phyloP scores from a whole-genome alignment of 805 yeast genomes.

The Saccharomyces kudriavzevii region DNA sequence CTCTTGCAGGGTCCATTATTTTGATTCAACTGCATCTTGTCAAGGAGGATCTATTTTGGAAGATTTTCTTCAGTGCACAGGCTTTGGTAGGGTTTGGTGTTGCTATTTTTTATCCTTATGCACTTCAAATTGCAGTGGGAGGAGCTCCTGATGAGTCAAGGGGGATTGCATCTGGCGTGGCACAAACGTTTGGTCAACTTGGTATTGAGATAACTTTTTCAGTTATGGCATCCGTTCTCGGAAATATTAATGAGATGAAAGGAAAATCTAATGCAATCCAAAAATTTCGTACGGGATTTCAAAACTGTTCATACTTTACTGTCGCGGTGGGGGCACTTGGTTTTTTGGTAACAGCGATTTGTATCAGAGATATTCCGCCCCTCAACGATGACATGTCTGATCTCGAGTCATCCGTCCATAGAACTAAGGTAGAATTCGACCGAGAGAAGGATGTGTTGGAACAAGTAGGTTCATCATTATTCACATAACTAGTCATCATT shows the following conservation, averaged over 20 bases:
- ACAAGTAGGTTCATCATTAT: too few species aligned
- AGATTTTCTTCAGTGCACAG: slow-evolving; percentile 22
- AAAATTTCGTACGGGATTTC: slow-evolving; percentile 3
- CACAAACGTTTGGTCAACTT: slow-evolving; percentile 32
- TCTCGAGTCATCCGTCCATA: background rate
- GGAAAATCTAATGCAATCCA: slow-evolving; percentile 1
- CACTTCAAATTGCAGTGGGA: slow-evolving; percentile 26
- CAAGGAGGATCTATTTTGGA: slow-evolving; percentile 24
- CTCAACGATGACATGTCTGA: background rate
- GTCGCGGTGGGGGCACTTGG: slow-evolving; percentile 7
- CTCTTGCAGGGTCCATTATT: slow-evolving; percentile 18
- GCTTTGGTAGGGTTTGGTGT: slow-evolving; percentile 20
- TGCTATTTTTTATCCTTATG: slow-evolving; percentile 32
- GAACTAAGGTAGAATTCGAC: background rate
- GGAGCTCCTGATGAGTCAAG: slow-evolving; percentile 34
- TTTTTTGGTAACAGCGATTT: slow-evolving; percentile 1
- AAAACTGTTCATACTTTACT: slow-evolving; percentile 7
- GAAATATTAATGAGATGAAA: slow-evolving; percentile 4
- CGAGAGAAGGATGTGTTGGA: background rate
- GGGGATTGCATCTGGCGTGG: slow-evolving; percentile 34
- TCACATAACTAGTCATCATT: too few species aligned
- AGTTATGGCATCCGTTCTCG: slow-evolving; percentile 9
- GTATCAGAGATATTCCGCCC: background rate
- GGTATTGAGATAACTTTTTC: slow-evolving; percentile 19
- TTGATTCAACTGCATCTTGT: slow-evolving; percentile 15